Percentiles rank a stretch among this genome's conserved stretches.
Evolutionary conservation across 345 rosid species (phyloP).

Genomic region (Dipteronia sinensis): DNA sequence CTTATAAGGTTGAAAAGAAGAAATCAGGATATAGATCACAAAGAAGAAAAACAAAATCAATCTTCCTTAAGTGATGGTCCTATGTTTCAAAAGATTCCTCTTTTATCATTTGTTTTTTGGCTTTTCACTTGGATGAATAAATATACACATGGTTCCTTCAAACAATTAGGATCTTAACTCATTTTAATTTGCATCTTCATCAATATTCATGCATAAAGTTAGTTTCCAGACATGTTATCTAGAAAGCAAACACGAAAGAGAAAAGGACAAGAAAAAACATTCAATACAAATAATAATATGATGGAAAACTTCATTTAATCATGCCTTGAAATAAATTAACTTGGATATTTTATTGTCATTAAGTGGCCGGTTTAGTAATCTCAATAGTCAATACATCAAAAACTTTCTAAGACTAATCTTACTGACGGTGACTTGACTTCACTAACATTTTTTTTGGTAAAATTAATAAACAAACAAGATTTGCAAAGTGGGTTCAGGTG

Average conservation of each 20-base stretch:
- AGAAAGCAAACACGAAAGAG: neutral
- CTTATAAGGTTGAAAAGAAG: neutral
- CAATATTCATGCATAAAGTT: neutral
- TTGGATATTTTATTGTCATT: neutral
- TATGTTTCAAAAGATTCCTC: neutral
- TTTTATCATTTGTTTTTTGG: neutral
- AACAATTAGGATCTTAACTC: neutral
- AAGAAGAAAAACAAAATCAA: slow-evolving; percentile 9
- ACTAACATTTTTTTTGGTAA: neutral
- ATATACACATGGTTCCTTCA: neutral
- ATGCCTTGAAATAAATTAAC: neutral
- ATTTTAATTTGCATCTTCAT: neutral
- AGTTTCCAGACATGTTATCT: slow-evolving; percentile 5
- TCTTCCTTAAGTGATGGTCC: neutral
- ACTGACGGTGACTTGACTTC: neutral
- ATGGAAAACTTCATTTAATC: neutral
- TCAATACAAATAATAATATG: slow-evolving; percentile 4
- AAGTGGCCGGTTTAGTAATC: neutral
- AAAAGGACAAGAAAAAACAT: neutral
- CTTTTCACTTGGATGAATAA: neutral
- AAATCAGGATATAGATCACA: slow-evolving; percentile 8
- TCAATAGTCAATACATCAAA: neutral
- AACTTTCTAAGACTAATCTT: neutral
- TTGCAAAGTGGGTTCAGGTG: neutral
- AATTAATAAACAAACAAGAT: neutral